Conservation (phyloP, 805 yeast genomes). For the Yamadazyma tumulicola region DNA sequence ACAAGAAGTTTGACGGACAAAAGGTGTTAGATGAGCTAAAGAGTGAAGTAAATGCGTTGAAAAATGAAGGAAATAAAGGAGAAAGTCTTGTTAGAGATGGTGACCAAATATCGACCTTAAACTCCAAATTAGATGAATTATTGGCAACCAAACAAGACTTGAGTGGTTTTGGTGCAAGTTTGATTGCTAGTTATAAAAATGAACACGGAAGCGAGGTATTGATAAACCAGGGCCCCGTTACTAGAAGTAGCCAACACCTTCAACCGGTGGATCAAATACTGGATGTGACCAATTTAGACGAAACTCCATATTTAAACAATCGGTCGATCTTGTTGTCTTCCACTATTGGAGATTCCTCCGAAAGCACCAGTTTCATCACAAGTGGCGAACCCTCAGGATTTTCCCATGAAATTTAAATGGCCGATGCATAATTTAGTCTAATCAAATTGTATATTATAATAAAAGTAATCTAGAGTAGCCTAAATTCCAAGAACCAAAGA, state of each 20-base stretch:
- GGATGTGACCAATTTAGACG: constrained; percentile 21
- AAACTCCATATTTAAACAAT: constrained; percentile 8
- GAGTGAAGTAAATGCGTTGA: not conserved
- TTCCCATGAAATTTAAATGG: constrained; percentile 5
- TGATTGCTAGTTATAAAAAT: constrained; percentile 15
- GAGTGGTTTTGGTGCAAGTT: constrained; percentile 12
- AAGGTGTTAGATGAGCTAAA: constrained; percentile 17
- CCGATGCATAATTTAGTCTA: not conserved
- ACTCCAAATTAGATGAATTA: constrained; percentile 12
- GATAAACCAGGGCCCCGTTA: constrained; percentile 14
- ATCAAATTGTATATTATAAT: not conserved
- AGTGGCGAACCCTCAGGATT: constrained; percentile 3
- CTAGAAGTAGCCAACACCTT: constrained; percentile 1
- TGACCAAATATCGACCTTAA: constrained; percentile 2
- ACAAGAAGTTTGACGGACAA: constrained; percentile 16
- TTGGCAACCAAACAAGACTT: constrained; percentile 15
- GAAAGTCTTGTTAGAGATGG: constrained; percentile 1
- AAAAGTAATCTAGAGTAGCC: not conserved
- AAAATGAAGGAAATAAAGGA: not conserved
- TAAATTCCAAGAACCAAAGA: constrained; percentile 51
- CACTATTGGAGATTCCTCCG: not conserved
- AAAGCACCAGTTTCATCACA: not conserved
- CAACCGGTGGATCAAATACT: constrained; percentile 19
- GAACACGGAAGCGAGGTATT: constrained; percentile 8
- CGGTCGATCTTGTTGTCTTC: not conserved